A percentile compares a stretch with the other conserved stretches of the same genome.
Evolutionary conservation across 192 early-diverging fungal genomes (phyloP).

Genomic region (Linnemannia exigua): DNA sequence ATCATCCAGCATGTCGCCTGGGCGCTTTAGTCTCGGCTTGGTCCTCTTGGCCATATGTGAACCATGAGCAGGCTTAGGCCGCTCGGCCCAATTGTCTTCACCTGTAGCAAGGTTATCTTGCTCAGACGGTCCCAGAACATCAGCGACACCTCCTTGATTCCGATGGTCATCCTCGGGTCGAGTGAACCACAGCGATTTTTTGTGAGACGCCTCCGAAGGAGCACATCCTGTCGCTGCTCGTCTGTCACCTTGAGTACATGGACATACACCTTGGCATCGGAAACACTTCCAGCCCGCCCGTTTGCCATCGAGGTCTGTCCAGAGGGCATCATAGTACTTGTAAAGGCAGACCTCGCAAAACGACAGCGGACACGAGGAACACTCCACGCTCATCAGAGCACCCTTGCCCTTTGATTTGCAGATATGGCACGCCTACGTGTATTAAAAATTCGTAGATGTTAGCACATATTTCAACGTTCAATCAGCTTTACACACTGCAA

Average conservation of each 20-base stretch:
- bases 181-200: conserved; percentile 13
- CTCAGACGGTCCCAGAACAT: not conserved
- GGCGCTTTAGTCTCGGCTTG: not conserved
- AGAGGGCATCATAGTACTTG: conserved; percentile 9
- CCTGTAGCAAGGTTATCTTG: not conserved
- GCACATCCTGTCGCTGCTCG: not conserved
- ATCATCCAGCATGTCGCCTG: not conserved
- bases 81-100: not conserved
- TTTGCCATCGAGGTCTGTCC: conserved; percentile 8
- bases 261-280: conserved; percentile 9
- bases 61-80: not conserved
- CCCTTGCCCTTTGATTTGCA: not conserved
- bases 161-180: conserved; percentile 31
- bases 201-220: not conserved
- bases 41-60: not conserved
- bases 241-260: not conserved
- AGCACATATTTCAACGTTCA: no score
- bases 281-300: conserved; percentile 25
- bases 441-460: not conserved
- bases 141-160: conserved; percentile 25
- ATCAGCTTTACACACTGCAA: not conserved
- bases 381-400: not conserved
- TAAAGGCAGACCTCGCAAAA: conserved; percentile 41
- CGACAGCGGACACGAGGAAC: not conserved
- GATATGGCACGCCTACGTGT: conserved; percentile 20